These are phyloP conservation scores for Syzygium jambos DNA, from an alignment of 345 rosid genomes.

Conservation along the genomic window DNA sequence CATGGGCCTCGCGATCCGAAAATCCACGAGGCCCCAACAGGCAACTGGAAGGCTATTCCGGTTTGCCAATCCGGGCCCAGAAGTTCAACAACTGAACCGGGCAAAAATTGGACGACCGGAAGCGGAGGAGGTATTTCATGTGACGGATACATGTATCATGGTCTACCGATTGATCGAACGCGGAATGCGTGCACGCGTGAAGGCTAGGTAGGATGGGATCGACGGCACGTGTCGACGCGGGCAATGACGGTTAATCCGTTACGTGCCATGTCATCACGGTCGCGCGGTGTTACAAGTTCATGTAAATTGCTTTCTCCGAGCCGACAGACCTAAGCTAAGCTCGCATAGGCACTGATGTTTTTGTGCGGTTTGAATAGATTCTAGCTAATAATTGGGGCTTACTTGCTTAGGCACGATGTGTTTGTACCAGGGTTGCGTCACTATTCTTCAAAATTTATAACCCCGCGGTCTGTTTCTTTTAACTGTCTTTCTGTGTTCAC, in stretches of 20 bases:
- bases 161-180: neutral
- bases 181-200: neutral
- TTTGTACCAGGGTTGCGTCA: neutral
- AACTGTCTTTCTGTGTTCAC: neutral
- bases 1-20: neutral
- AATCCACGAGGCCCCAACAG: neutral
- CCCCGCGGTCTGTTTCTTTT: too few relatives aligned
- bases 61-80: neutral
- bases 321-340: neutral
- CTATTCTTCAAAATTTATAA: neutral
- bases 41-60: neutral
- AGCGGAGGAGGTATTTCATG: neutral
- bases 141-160: neutral
- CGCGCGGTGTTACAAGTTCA: too few relatives aligned
- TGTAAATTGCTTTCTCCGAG: neutral
- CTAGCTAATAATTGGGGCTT: too few relatives aligned
- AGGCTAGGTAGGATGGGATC: neutral
- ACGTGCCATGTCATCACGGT: neutral
- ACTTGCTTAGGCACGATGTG: too few relatives aligned
- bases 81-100: neutral
- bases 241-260: neutral
- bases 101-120: neutral
- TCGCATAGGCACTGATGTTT: neutral
- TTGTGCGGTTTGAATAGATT: too few relatives aligned
- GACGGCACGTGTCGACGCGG: neutral